Evolutionary conservation across 805 yeast species (phyloP), one percentile per base, ranked within the genome.

Genomic region (Candida railenensis): DNA sequence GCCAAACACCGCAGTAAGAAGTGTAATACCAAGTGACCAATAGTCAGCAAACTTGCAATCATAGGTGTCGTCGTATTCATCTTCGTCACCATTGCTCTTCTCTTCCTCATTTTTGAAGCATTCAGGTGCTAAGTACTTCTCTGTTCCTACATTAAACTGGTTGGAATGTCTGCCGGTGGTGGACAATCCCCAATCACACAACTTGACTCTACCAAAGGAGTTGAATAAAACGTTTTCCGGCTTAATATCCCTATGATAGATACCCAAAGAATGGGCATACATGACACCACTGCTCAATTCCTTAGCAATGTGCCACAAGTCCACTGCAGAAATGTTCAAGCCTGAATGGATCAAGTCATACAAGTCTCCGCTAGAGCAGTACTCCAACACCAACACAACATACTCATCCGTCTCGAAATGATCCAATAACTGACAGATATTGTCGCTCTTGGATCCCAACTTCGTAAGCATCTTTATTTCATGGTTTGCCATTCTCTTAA

Each of bases 111-210:
- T 51, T 42, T 45, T 56, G 44, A 67, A 63, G 34, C 71, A 66
- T 56, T 80, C 84, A 1, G 83, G 84, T 0, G 84, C 78, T 81
- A 79, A 77, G 55, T 78, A 80, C 52, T 77, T 75, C 53, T 79
- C 82, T n/a, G 83, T 78, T 33, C 84, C 84, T 34, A 80, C 79
- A 53, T 66, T 61, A 50, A 66, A 69, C 41, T 68, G 71, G 40
- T 54, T 43, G 48, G 57, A 63, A 41, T 52, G 47, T 22, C 65
- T 44, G 15, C 30, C 41, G n/a, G 59, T 54, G 2, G 85, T 79
- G 19, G 87, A 77, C 43, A 84, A 74, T 0, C 91, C 91, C 88
- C 89, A 85, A 60, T 85, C 90, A 46, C 88, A 83, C 41, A 85
- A 64, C 61, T 85, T 85, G 42, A 83, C 70, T 22, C 75, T 61